phyloP scores from a whole-genome alignment of 352 stramenopile genomes.

The Pseudoperonospora humuli region DNA sequence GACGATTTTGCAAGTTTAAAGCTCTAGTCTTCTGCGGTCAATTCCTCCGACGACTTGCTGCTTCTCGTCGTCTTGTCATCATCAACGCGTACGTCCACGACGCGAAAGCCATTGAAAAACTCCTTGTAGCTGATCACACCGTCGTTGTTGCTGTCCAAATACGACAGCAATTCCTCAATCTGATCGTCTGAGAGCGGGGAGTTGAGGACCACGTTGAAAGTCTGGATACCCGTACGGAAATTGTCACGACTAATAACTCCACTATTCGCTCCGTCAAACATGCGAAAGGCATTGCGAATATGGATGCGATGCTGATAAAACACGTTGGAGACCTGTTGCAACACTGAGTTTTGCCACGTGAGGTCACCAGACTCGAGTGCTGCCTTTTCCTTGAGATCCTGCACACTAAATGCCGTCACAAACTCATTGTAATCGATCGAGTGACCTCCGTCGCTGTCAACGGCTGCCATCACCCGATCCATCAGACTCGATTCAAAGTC shows the following conservation, averaged over 20 bases:
- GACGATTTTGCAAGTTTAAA: background rate
- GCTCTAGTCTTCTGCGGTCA: conserved; percentile 3
- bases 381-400: conserved; percentile 62
- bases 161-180: conserved; percentile 83
- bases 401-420: conserved; percentile 82
- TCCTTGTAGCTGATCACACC: conserved; percentile 91
- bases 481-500: conserved; percentile 46
- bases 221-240: conserved; percentile 77
- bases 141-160: conserved; percentile 87
- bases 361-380: conserved; percentile 48
- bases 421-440: conserved; percentile 92
- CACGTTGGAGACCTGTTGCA: conserved; percentile 91
- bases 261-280: conserved; percentile 86
- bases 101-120: conserved; percentile 89
- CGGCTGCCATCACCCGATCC: conserved; percentile 68
- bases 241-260: conserved; percentile 77
- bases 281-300: conserved; percentile 88
- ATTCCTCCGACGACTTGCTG: conserved; percentile 3
- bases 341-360: conserved; percentile 88
- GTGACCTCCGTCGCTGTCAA: conserved; percentile 84
- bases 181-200: conserved; percentile 87
- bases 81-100: conserved; percentile 71
- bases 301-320: conserved; percentile 92
- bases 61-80: conserved; percentile 21
- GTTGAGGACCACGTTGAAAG: conserved; percentile 86